Evolutionary conservation across 768 basidiomycete species (phyloP).

Genomic region (Cyathus striatus): DNA sequence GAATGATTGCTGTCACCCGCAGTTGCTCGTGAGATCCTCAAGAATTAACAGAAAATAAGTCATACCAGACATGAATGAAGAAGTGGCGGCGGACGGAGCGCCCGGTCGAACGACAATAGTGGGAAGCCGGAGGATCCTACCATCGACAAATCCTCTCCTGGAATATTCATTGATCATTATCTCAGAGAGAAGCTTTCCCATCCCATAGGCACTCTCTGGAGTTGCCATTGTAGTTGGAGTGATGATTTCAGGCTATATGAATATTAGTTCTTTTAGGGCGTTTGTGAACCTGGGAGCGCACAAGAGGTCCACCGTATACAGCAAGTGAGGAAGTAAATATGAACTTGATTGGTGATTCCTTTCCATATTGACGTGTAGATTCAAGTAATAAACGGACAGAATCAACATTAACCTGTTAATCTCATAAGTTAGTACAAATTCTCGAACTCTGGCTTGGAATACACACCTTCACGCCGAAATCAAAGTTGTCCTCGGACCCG

Average conservation of each 20-base stretch:
- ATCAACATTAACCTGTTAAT: constrained; percentile 45
- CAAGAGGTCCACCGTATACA: constrained; percentile 53
- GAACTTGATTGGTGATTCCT: constrained; percentile 35
- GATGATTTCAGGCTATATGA: constrained; percentile 34
- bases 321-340: constrained; percentile 57
- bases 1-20: constrained; percentile 44
- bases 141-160: constrained; percentile 52
- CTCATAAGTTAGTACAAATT: background rate
- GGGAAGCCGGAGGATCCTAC: constrained; percentile 54
- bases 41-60: background rate
- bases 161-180: constrained; percentile 56
- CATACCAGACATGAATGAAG: constrained; percentile 51
- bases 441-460: background rate
- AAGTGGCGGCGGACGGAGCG: constrained; percentile 47
- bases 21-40: background rate
- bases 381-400: constrained; percentile 44
- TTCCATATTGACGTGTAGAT: constrained; percentile 23
- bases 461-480: constrained; percentile 43
- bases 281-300: constrained; percentile 12
- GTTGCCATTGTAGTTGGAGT: constrained; percentile 44
- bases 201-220: constrained; percentile 54
- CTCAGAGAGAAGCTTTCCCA: constrained; percentile 50
- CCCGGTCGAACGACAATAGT: constrained; percentile 57
- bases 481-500: constrained; percentile 56
- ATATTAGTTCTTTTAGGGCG: background rate